Evolutionary conservation across 805 yeast genomes (phyloP).

Genomic region (Suhomyces canberraensis): DNA sequence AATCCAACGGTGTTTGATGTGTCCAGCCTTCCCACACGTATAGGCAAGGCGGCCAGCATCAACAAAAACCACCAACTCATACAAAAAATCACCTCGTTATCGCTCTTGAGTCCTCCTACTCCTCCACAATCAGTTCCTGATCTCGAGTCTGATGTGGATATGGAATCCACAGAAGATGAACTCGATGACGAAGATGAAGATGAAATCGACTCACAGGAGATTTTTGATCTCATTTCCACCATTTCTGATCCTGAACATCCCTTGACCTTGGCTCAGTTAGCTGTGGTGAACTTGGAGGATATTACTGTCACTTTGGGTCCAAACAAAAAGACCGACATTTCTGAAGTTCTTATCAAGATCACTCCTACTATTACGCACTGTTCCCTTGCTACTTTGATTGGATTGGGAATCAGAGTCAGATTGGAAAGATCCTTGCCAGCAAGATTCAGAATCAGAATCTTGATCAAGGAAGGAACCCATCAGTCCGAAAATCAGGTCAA

Average conservation of each 20-base stretch:
- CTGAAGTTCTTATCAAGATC: conserved; percentile 75
- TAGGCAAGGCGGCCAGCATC: conserved; percentile 10
- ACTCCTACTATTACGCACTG: conserved; percentile 99
- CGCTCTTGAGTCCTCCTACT: conserved; percentile 16
- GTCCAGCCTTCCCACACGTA: conserved; percentile 72
- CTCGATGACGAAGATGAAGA: conserved; percentile 46
- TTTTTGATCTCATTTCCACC: conserved; percentile 78
- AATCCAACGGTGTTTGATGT: conserved; percentile 83
- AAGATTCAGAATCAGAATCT: conserved; percentile 72
- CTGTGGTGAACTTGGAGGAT: conserved; percentile 85
- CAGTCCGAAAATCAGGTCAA: conserved; percentile 95
- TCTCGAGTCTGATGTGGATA: conserved; percentile 21
- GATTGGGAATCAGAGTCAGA: conserved; percentile 89
- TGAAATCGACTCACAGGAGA: conserved; percentile 82
- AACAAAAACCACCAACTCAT: conserved; percentile 17
- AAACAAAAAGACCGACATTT: conserved; percentile 46
- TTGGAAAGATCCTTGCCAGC: conserved; percentile 86
- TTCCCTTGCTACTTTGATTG: conserved; percentile 91
- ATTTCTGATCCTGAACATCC: conserved; percentile 99
- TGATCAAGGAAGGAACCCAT: conserved; percentile 88
- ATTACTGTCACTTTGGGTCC: conserved; percentile 61
- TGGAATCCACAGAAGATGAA: conserved; percentile 16
- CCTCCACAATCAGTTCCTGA: conserved; percentile 21
- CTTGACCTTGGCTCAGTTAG: conserved; percentile 85
- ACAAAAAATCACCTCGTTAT: conserved; percentile 32